Evolutionary conservation across 164 flowering plant genomes (phyloP), one percentile per base, ranked within the genome.

Genomic region (Berberis thunbergii): DNA sequence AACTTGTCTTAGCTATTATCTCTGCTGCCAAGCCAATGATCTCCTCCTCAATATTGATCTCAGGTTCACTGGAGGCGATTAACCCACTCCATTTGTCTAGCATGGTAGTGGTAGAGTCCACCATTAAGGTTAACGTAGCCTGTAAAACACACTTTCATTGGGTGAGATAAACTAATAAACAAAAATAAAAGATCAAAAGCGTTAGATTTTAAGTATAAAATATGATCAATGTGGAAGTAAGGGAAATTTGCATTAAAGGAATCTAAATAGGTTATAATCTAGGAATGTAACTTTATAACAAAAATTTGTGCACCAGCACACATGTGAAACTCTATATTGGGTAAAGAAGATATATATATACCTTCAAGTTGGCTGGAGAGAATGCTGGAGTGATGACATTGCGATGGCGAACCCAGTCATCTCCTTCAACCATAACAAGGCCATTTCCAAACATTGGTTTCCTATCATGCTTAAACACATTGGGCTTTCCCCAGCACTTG

Each of bases 371-470:
- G 52, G 69, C 6, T 0, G 87, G 78, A 44, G 86, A 75, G 64
- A 94, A 87, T 4, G 96, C 92, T 11, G 98, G 97, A 53, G 83
- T 76, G 46, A 90, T 76, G 57, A 79, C 70, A 58, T 81, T 85
- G 62, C 97, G 74, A 68, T 86, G 96, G 52, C 70, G 89, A 59
- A 72, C 81, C 98, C 97, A 90, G 1, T 86, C 79, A 1, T 87
- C 83, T 0, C 95, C 93, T 68, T 94, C 96, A 10, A 77, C 79
- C 97, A 94, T 90, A 3, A 77, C 63, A 60, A 94, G 70, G 7
- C 98, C 98, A 54, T 78, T 74, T 0, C 98, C 98, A 63, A 94
- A 94, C 98, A 94, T 78, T n/a, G 98, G 84, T 2, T 75, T 67
- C 55, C 98, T 78, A 60, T 94, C 98, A 8, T 67, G 54, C 69